A percentile compares a stretch with the other conserved stretches of the same genome.
Evolutionary conservation across 768 basidiomycete species (phyloP).

Genomic region (Lentinula edodes): DNA sequence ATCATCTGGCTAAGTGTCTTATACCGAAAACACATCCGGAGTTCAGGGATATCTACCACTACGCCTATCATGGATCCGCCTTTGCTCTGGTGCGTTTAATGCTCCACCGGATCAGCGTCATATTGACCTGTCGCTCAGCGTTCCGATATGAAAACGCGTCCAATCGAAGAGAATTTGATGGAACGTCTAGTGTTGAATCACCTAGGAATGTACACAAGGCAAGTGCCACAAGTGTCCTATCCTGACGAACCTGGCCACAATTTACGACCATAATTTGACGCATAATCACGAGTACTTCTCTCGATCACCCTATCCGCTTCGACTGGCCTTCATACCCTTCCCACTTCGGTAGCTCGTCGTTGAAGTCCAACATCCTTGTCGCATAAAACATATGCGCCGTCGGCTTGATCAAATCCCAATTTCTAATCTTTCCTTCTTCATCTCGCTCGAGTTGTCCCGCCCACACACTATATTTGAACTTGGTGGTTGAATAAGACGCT

Average conservation of each 20-base stretch:
- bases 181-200: background rate
- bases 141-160: slow-evolving; percentile 27
- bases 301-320: background rate
- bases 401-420: slow-evolving; percentile 53
- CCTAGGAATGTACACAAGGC: slow-evolving; percentile 1
- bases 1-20: slow-evolving; percentile 35
- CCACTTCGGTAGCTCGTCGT: slow-evolving; percentile 37
- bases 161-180: background rate
- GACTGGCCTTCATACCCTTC: slow-evolving; percentile 26
- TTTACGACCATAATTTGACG: background rate
- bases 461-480: slow-evolving; percentile 51
- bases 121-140: slow-evolving; percentile 25
- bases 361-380: slow-evolving; percentile 34
- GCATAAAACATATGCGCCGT: slow-evolving; percentile 39
- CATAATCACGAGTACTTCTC: background rate
- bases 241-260: background rate
- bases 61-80: slow-evolving; percentile 40
- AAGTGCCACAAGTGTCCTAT: background rate
- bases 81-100: slow-evolving; percentile 43
- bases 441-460: slow-evolving; percentile 52
- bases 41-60: slow-evolving; percentile 44
- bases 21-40: slow-evolving; percentile 40
- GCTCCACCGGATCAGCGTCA: background rate
- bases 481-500: slow-evolving; percentile 45
- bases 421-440: slow-evolving; percentile 39